Conservation (phyloP, 805 yeast species). For the Saturnispora sanitii region DNA sequence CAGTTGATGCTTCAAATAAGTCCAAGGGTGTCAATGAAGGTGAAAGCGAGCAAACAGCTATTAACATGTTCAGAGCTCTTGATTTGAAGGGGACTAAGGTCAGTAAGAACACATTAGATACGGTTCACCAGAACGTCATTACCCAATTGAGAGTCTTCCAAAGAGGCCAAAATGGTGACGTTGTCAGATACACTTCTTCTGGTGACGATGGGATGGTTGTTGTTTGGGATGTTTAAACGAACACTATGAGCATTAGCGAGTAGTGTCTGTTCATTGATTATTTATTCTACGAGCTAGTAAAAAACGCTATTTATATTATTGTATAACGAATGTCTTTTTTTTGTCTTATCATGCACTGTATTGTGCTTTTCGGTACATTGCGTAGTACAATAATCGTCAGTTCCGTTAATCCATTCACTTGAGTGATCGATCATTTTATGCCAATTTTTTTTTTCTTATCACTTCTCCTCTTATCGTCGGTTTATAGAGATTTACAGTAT, state of each 20-base stretch:
- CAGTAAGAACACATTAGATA: slow-evolving; percentile 42
- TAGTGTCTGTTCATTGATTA: background rate
- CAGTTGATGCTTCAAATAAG: slow-evolving; percentile 50
- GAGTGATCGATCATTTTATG: too few species aligned
- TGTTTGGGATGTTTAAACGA: slow-evolving; percentile 50
- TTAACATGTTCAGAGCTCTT: slow-evolving; percentile 90
- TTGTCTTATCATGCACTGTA: background rate
- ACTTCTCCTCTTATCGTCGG: background rate
- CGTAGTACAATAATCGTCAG: too few species aligned
- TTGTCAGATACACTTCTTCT: slow-evolving; percentile 56
- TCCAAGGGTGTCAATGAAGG: slow-evolving; percentile 42
- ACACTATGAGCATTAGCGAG: background rate
- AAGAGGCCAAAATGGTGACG: slow-evolving; percentile 33
- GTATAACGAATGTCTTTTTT: background rate
- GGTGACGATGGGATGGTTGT: slow-evolving; percentile 93
- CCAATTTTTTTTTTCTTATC: too few species aligned
- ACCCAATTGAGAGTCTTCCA: slow-evolving; percentile 49
- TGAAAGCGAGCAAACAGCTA: slow-evolving; percentile 64
- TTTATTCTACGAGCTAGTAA: too few species aligned
- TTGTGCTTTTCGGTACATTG: too few species aligned
- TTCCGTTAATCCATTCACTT: too few species aligned
- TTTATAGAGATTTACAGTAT: background rate
- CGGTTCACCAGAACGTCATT: slow-evolving; percentile 88
- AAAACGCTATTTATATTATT: too few species aligned
- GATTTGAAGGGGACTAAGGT: slow-evolving; percentile 81